These are phyloP conservation scores for Daldinia caldariorum DNA, from an alignment of 495 filamentous ascomycete species.

Conservation along the genomic window DNA sequence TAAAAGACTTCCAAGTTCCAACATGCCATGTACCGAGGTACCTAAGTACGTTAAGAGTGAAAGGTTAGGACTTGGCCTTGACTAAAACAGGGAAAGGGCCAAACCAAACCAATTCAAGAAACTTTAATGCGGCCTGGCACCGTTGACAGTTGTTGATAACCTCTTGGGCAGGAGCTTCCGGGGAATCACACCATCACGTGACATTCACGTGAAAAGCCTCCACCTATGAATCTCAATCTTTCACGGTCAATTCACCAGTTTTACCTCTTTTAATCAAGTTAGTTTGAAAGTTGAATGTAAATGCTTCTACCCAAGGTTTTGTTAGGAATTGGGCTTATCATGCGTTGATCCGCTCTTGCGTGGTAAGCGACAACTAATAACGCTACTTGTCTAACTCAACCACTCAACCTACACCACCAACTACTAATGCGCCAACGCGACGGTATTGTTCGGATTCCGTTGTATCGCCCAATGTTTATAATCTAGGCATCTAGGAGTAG, in stretches of 20 bases:
- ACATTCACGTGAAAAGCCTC: slow-evolving; percentile 41
- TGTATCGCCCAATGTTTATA: neutral
- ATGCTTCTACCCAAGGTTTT: neutral
- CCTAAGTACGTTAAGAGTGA: too few relatives aligned
- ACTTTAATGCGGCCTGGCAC: slow-evolving; percentile 14
- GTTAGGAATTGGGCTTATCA: too few relatives aligned
- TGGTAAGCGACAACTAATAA: neutral
- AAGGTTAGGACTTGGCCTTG: neutral
- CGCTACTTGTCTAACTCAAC: neutral
- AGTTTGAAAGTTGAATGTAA: slow-evolving; percentile 1
- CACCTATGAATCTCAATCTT: slow-evolving; percentile 40
- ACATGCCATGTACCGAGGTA: neutral
- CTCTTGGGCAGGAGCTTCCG: slow-evolving; percentile 11
- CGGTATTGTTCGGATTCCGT: neutral
- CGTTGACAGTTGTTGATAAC: neutral
- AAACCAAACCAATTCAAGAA: neutral
- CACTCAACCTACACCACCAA: neutral
- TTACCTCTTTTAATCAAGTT: slow-evolving; percentile 12
- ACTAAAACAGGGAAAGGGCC: neutral
- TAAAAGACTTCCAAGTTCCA: neutral
- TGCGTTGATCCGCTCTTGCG: neutral
- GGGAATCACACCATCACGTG: slow-evolving; percentile 42
- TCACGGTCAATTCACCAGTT: slow-evolving; percentile 22
- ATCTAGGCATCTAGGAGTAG: neutral
- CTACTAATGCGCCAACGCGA: neutral